Percentiles rank a stretch among this genome's conserved stretches.
These are phyloP conservation scores for Chrysosporium keratinophilum DNA, from an alignment of 2,329 filamentous ascomycete species.

Conservation along the genomic window DNA sequence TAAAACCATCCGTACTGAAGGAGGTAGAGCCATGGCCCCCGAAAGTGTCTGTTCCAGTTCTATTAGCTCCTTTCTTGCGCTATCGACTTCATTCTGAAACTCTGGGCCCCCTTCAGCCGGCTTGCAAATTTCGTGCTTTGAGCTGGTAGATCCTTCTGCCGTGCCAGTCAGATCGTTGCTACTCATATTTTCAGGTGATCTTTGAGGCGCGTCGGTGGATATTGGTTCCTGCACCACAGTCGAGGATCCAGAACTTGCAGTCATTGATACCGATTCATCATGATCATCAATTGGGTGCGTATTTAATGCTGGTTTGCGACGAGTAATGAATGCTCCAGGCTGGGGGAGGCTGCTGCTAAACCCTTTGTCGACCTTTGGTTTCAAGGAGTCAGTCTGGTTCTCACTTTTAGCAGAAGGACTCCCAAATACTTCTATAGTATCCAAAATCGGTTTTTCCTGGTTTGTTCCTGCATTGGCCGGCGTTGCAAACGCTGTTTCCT, in stretches of 20 bases:
- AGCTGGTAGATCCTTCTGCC: background rate
- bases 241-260: background rate
- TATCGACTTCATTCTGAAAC: background rate
- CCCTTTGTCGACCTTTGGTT: slow-evolving; percentile 15
- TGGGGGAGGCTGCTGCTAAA: slow-evolving; percentile 19
- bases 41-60: background rate
- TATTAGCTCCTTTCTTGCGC: background rate
- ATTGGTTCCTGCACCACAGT: background rate
- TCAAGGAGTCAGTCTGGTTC: slow-evolving; percentile 11
- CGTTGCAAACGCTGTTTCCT: background rate
- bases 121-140: background rate
- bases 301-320: background rate
- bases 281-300: background rate
- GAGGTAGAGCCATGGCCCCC: background rate
- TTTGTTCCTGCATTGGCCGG: background rate
- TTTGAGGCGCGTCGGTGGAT: background rate
- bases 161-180: background rate
- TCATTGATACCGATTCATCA: background rate
- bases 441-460: slow-evolving; percentile 2
- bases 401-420: slow-evolving; percentile 10
- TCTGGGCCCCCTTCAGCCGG: background rate
- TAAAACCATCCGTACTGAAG: background rate
- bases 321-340: slow-evolving; percentile 7
- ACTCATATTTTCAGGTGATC: background rate
- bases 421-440: slow-evolving; percentile 15